Evolutionary conservation across 345 rosid species (phyloP).

Genomic region (Camelina neglecta): DNA sequence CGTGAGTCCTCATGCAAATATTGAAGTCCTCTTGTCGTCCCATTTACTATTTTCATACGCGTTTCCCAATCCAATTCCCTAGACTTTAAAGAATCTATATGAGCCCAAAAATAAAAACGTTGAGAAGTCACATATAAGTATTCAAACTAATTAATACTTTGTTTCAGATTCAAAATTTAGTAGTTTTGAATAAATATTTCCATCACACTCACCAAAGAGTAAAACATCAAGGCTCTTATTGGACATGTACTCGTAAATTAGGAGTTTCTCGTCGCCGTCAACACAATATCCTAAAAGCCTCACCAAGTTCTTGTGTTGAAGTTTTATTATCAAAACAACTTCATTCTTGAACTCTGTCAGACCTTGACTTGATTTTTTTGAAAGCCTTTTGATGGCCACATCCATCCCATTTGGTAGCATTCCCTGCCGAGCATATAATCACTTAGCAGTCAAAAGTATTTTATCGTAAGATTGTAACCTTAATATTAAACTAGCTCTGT

Average conservation of each 20-base stretch:
- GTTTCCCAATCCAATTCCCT: conserved; percentile 9
- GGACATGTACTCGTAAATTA: not conserved
- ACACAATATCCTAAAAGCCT: conserved; percentile 9
- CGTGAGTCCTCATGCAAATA: conserved; percentile 20
- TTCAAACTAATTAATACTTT: not conserved
- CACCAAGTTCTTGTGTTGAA: conserved; percentile 20
- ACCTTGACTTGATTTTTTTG: conserved; percentile 12
- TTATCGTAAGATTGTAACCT: too few species aligned
- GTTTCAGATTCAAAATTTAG: not conserved
- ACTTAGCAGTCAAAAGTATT: too few species aligned
- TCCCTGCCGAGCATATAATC: not conserved
- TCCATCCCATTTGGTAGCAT: conserved; percentile 6
- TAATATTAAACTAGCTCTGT: too few species aligned
- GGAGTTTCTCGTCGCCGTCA: not conserved
- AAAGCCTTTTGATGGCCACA: conserved; percentile 9
- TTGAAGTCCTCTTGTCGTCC: conserved; percentile 21
- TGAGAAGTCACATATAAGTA: not conserved
- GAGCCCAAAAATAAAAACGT: not conserved
- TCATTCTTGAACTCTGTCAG: not conserved
- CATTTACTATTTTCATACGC: not conserved
- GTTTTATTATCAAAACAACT: conserved; percentile 1
- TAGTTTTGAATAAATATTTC: not conserved
- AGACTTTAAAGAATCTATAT: not conserved
- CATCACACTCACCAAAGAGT: conserved; percentile 14
- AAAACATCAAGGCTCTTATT: conserved; percentile 8